Evolutionary conservation across 306 rosid species (phyloP).

Genomic region (Cercis canadensis): DNA sequence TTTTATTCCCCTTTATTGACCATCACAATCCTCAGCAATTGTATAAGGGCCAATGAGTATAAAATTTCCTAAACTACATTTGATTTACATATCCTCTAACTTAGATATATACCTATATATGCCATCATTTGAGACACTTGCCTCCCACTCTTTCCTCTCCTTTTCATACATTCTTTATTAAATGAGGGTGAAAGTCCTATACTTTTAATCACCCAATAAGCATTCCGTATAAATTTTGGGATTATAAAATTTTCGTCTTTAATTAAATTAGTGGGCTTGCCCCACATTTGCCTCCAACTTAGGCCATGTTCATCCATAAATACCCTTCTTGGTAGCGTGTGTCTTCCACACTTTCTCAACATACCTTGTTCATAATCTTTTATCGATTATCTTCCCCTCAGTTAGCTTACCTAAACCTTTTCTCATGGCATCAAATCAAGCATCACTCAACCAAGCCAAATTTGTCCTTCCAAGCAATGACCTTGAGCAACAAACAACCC

Average conservation of each 20-base stretch:
- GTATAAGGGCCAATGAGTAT: too few relatives aligned
- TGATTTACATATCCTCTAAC: too few relatives aligned
- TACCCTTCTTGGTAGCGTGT: conserved; percentile 70
- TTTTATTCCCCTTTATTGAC: too few relatives aligned
- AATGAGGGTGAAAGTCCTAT: conserved; percentile 1
- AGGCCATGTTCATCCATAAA: conserved; percentile 59
- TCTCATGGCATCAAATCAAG: conserved; percentile 53
- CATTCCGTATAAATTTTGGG: neutral
- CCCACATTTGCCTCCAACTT: conserved; percentile 55
- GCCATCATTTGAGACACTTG: too few relatives aligned
- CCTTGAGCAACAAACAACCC: conserved; percentile 59
- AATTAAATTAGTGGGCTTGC: conserved; percentile 48
- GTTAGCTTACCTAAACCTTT: neutral
- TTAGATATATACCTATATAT: too few relatives aligned
- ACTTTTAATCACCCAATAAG: neutral
- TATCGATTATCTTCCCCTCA: neutral
- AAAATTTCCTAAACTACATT: too few relatives aligned
- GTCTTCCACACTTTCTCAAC: conserved; percentile 71
- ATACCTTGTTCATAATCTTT: neutral
- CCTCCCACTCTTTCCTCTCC: too few relatives aligned
- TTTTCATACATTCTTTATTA: conserved; percentile 3
- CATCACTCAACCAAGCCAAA: conserved; percentile 45
- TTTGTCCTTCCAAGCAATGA: conserved; percentile 39
- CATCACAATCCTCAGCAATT: too few relatives aligned
- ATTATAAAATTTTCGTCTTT: conserved; percentile 30